phyloP scores from a whole-genome alignment of 2,329 filamentous ascomycete species.

The Curvularia verruculosa region DNA sequence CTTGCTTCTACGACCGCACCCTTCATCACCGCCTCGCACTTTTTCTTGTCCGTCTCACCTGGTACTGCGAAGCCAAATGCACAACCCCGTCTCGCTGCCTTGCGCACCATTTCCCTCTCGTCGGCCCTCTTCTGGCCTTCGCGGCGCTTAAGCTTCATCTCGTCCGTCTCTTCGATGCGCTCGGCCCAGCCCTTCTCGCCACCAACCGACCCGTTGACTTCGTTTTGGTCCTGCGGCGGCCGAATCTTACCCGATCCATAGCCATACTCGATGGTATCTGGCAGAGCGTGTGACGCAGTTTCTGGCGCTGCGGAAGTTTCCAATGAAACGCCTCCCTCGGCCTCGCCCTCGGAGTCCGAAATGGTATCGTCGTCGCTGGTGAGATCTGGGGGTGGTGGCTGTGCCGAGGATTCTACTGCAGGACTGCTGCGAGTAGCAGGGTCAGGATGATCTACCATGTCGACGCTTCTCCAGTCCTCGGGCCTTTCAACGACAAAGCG shows the following conservation, averaged over 20 bases:
- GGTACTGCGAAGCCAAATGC: constrained; percentile 59
- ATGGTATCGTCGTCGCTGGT: constrained; percentile 21
- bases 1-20: constrained; percentile 64
- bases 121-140: constrained; percentile 58
- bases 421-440: not conserved
- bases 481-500: constrained; percentile 48
- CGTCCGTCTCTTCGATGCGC: constrained; percentile 58
- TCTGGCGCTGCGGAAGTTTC: constrained; percentile 9
- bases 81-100: constrained; percentile 66
- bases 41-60: constrained; percentile 42
- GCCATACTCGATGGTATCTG: constrained; percentile 30
- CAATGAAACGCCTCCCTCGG: constrained; percentile 23
- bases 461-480: constrained; percentile 53
- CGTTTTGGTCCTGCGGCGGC: constrained; percentile 53
- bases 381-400: constrained; percentile 1
- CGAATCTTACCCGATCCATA: constrained; percentile 45
- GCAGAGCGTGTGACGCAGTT: constrained; percentile 3
- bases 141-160: constrained; percentile 57
- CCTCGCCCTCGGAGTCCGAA: constrained; percentile 26
- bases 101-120: constrained; percentile 64
- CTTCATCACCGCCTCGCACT: constrained; percentile 66
- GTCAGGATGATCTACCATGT: constrained; percentile 45
- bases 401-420: not conserved
- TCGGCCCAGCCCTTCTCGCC: constrained; percentile 63
- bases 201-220: constrained; percentile 63